Conservation (phyloP, 352 stramenopile species). For the Pythium insidiosum region DNA sequence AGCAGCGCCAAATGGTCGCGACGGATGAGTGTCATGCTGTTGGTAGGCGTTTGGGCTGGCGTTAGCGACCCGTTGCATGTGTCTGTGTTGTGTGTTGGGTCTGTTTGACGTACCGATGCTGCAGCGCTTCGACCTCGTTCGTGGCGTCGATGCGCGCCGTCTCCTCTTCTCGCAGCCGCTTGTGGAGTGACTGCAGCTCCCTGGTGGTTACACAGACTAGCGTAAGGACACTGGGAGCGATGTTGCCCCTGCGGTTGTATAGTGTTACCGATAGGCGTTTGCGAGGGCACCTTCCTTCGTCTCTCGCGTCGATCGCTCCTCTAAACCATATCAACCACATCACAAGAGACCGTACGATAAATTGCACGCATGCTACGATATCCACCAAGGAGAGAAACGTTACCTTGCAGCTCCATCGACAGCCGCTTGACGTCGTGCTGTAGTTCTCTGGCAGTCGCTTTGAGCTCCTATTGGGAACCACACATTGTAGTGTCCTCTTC, state of each 20-base stretch:
- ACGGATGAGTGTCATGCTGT: constrained; percentile 29
- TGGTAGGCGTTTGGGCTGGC: too few species aligned
- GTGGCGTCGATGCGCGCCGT: constrained; percentile 22
- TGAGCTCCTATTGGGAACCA: constrained; percentile 25
- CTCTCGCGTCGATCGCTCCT: constrained; percentile 15
- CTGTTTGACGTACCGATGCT: constrained; percentile 28
- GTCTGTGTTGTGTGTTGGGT: too few species aligned
- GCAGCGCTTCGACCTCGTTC: constrained; percentile 23
- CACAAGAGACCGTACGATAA: too few species aligned
- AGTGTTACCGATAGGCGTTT: constrained; percentile 22
- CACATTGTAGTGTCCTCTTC: too few species aligned
- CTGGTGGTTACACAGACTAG: constrained; percentile 4
- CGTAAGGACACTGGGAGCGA: too few species aligned
- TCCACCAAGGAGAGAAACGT: too few species aligned
- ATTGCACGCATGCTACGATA: too few species aligned
- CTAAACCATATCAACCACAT: constrained; percentile 3
- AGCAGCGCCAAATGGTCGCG: constrained; percentile 27
- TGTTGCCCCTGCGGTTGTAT: too few species aligned
- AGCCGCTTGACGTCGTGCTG: constrained; percentile 27
- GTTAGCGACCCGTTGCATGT: too few species aligned
- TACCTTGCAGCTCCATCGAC: constrained; percentile 27
- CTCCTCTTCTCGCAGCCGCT: constrained; percentile 27
- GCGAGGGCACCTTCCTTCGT: constrained; percentile 21
- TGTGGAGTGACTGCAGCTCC: constrained; percentile 27
- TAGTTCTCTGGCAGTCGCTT: constrained; percentile 17